These are phyloP conservation scores for Metarhizium guizhouense DNA, from an alignment of 2,329 filamentous ascomycete species.

Conservation along the genomic window DNA sequence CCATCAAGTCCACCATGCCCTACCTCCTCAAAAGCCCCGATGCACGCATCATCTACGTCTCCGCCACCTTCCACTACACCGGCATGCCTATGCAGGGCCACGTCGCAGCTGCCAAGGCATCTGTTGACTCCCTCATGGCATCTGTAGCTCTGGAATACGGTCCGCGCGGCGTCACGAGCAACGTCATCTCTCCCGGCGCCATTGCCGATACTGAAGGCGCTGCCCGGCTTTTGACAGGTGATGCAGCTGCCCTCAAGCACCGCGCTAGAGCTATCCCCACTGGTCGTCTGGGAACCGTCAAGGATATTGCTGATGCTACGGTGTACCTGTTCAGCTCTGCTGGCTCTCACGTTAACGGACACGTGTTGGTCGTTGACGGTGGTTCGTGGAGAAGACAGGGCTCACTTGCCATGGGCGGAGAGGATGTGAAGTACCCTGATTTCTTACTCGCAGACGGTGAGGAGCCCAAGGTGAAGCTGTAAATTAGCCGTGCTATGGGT, in stretches of 20 bases:
- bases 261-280: slow-evolving; percentile 50
- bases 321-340: slow-evolving; percentile 82
- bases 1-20: slow-evolving; percentile 82
- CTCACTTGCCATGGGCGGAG: slow-evolving; percentile 36
- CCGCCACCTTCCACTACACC: slow-evolving; percentile 84
- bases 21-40: slow-evolving; percentile 67
- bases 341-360: slow-evolving; percentile 78
- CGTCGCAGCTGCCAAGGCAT: slow-evolving; percentile 85
- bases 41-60: slow-evolving; percentile 83
- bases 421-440: slow-evolving; percentile 42
- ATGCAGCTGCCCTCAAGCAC: slow-evolving; percentile 20
- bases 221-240: slow-evolving; percentile 45
- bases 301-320: slow-evolving; percentile 88
- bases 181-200: slow-evolving; percentile 80
- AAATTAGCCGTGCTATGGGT: not conserved
- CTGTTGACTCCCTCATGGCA: slow-evolving; percentile 74
- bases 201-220: slow-evolving; percentile 81
- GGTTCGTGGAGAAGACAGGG: slow-evolving; percentile 46
- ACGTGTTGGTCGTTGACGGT: slow-evolving; percentile 66
- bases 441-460: slow-evolving; percentile 27
- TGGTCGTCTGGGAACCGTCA: slow-evolving; percentile 68
- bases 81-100: slow-evolving; percentile 81
- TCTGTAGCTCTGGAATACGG: slow-evolving; percentile 83
- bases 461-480: slow-evolving; percentile 34
- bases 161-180: slow-evolving; percentile 76